Base-by-base conservation (phyloP, 257 asterid species). In the Ophiorrhiza pumila region DNA sequence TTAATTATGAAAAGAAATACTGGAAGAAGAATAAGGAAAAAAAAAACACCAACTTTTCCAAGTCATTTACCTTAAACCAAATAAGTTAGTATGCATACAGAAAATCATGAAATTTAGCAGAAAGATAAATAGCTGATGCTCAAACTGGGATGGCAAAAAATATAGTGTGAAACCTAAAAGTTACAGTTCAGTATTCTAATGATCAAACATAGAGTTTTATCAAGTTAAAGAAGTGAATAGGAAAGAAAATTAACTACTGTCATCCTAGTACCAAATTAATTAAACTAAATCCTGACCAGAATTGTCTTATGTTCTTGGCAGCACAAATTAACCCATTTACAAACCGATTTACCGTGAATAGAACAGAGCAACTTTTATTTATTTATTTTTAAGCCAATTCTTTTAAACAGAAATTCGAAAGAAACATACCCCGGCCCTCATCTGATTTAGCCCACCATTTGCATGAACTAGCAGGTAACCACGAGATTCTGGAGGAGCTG, bases 361-460 rank as follows among this genome's bases (percentile, higher is more conserved):
- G n/a, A n/a, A n/a, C n/a, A n/a, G n/a, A n/a, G n/a, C n/a, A n/a
- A n/a, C n/a, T n/a, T n/a, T n/a, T n/a, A n/a, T n/a, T n/a, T n/a
- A n/a, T n/a, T n/a, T n/a, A n/a, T n/a, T n/a, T n/a, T n/a, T n/a
- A n/a, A n/a, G n/a, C n/a, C 18, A 14, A 25, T 55, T 34, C 65
- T 25, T 29, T 37, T 4, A 46, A n/a, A 31, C 41, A 39, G 67
- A 23, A 74, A 13, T 47, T 46, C 67, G 79, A 60, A 72, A 76
- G 76, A 20, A 39, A 88, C 84, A 22, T 41, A 94, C 97, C 97
- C 97, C 97, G 15, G 97, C 96, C 65, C 96, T 86, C 97, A 94
- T 94, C 83, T 94, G 98, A 84, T 94, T 94, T 73, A 94, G 93
- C 72, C 98, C 98, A 27, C 98, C 98, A 87, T 94, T 91, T 72